Evolutionary conservation across 1,139 yeast species (phyloP).

Genomic region (Wickerhamomyces sp.): DNA sequence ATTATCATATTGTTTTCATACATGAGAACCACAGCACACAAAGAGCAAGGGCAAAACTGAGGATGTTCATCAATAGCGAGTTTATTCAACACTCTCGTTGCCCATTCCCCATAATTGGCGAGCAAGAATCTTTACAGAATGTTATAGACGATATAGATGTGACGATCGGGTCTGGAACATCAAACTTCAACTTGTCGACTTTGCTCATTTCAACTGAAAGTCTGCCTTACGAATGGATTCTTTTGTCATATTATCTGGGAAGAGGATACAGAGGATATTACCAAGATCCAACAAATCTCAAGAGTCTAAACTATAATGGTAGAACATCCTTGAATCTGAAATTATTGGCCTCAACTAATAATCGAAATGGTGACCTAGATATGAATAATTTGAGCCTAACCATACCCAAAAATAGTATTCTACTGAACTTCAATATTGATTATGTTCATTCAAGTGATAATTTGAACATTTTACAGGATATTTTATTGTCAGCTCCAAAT

Average conservation of each 20-base stretch:
- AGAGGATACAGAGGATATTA: constrained; percentile 35
- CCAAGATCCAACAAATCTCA: constrained; percentile 31
- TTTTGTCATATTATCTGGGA: constrained; percentile 34
- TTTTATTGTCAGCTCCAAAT: constrained; percentile 1
- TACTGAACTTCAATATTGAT: constrained; percentile 19
- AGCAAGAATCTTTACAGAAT: constrained; percentile 1
- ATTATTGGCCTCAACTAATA: constrained; percentile 19
- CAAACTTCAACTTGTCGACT: constrained; percentile 16
- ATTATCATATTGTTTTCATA: constrained; percentile 18
- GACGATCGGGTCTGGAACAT: constrained; percentile 12
- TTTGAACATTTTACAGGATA: constrained; percentile 2
- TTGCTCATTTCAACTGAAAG: constrained; percentile 25
- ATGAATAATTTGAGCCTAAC: constrained; percentile 14
- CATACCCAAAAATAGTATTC: constrained; percentile 12
- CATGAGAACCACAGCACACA: constrained; percentile 16
- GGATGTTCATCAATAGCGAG: constrained; percentile 19
- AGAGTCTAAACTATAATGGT: constrained; percentile 30
- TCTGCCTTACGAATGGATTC: constrained; percentile 31
- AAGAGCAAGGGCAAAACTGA: constrained; percentile 15
- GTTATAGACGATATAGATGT: constrained; percentile 1
- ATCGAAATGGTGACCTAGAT: constrained; percentile 14
- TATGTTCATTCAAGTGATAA: not conserved
- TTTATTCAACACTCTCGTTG: constrained; percentile 16
- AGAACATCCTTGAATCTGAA: constrained; percentile 30
- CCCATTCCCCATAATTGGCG: constrained; percentile 15